Base-by-base conservation (phyloP, 169 alveolate genomes). In the Cryptosporidium bovis region DNA sequence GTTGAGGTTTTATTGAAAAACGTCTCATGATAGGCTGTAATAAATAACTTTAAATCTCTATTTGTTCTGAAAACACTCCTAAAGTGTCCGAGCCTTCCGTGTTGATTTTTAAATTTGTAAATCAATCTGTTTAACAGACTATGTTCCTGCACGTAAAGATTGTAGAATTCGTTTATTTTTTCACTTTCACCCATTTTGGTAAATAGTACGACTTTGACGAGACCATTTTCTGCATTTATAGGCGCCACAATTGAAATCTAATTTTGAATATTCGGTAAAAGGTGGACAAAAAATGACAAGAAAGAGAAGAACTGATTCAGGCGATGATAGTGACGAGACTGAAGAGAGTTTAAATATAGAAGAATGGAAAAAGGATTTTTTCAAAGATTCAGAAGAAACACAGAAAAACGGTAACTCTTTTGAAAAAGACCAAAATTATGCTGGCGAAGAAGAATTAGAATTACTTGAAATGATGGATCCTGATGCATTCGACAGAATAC, bases 61-160 rank as follows among this genome's bases (percentile, higher is more conserved):
- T 53, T 60, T n/a, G 27, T 62, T 27, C 71, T 60, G n/a, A 77
- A 77, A 24, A 77, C 16, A n/a, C 87, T 48, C 44, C 18, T 46
- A 40, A 77, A 77, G 24, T 77, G 64, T 1, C 64, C 64, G n/a
- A 77, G 27, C 33, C 87, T 77, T 7, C 87, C 87, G 56, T 77
- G 87, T 44, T 77, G 87, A 40, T 77, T 77, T 53, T 77, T 77
- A 77, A 77, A 77, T 31, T 77, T 77, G 40, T 77, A 77, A 55
- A 77, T 77, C 18, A 48, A 40, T 40, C 87, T 29, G 7, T 55
- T 34, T n/a, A 77, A 55, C 18, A 77, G 24, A 20, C 27, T 18
- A 29, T 48, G 46, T 20, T 77, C 87, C 48, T 77, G 87, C 16
- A 53, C 40, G 36, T 58, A 60, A 31, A 34, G 34, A 31, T 44